Evolutionary conservation across 441 rosid genomes (phyloP).

Genomic region (Erysimum pusillum): DNA sequence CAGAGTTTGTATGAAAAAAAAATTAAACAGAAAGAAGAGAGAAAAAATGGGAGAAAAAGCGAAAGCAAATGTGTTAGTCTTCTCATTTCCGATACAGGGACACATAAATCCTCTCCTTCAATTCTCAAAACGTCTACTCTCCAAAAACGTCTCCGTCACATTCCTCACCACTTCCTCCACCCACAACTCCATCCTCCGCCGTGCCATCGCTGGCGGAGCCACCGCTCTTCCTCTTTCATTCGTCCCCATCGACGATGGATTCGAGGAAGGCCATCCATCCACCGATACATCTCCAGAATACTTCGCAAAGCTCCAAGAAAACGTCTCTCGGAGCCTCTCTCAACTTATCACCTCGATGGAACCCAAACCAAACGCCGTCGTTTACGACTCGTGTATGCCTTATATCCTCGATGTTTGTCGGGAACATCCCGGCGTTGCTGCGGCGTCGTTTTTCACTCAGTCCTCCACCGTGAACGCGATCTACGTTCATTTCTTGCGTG

Average conservation of each 20-base stretch:
- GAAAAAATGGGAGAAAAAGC: slow-evolving; percentile 44
- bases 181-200: slow-evolving; percentile 43
- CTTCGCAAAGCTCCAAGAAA: slow-evolving; percentile 36
- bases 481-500: slow-evolving; percentile 55
- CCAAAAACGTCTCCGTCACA: slow-evolving; percentile 61
- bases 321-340: slow-evolving; percentile 42
- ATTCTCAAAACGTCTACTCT: slow-evolving; percentile 63
- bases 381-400: slow-evolving; percentile 48
- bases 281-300: slow-evolving; percentile 41
- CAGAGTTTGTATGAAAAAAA: neutral
- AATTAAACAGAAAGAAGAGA: neutral
- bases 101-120: slow-evolving; percentile 77
- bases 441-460: slow-evolving; percentile 60
- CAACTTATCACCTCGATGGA: slow-evolving; percentile 46
- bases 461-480: slow-evolving; percentile 53
- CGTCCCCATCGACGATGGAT: slow-evolving; percentile 43
- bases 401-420: slow-evolving; percentile 38
- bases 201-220: slow-evolving; percentile 44
- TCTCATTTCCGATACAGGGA: slow-evolving; percentile 63
- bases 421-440: slow-evolving; percentile 37
- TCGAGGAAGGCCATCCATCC: slow-evolving; percentile 47
- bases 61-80: slow-evolving; percentile 50
- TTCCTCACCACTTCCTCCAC: slow-evolving; percentile 56
- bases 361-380: slow-evolving; percentile 46
- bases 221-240: slow-evolving; percentile 39